phyloP scores from a whole-genome alignment of 2,329 filamentous ascomycete species.

The Pseudogymnoascus sp. region DNA sequence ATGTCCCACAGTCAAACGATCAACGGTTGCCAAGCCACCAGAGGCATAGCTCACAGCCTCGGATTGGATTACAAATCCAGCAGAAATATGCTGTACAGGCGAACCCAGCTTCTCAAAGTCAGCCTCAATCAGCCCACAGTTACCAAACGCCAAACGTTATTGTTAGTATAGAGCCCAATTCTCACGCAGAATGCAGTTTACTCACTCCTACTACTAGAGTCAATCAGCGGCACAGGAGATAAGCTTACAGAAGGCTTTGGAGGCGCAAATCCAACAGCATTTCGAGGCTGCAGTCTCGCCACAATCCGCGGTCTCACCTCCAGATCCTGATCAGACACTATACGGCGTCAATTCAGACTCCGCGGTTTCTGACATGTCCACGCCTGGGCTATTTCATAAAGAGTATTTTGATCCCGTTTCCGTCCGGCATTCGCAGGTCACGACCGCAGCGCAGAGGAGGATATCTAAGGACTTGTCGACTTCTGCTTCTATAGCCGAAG shows the following conservation, averaged over 20 bases:
- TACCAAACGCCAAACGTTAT: not conserved
- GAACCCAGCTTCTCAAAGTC: not conserved
- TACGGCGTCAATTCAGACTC: not conserved
- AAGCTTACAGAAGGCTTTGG: not conserved
- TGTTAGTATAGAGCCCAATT: not conserved
- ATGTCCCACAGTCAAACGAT: not conserved
- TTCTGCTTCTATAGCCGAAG: not conserved
- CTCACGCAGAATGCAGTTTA: not conserved
- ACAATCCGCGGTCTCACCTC: not conserved
- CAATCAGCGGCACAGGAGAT: not conserved
- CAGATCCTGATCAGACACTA: not conserved
- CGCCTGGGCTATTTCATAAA: not conserved
- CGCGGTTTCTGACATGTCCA: not conserved
- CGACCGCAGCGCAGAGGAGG: not conserved
- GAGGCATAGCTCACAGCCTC: not conserved
- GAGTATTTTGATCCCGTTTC: not conserved
- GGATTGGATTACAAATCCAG: not conserved
- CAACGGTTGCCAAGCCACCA: not conserved
- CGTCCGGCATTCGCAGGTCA: not conserved
- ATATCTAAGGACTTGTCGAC: not conserved
- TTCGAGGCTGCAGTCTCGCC: not conserved
- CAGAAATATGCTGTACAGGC: not conserved
- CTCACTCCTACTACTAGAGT: not conserved
- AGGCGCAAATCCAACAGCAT: not conserved
- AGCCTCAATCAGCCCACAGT: not conserved